Evolutionary conservation across 1,139 yeast species (phyloP).

Genomic region (Suzukiozyma palmioleophila): DNA sequence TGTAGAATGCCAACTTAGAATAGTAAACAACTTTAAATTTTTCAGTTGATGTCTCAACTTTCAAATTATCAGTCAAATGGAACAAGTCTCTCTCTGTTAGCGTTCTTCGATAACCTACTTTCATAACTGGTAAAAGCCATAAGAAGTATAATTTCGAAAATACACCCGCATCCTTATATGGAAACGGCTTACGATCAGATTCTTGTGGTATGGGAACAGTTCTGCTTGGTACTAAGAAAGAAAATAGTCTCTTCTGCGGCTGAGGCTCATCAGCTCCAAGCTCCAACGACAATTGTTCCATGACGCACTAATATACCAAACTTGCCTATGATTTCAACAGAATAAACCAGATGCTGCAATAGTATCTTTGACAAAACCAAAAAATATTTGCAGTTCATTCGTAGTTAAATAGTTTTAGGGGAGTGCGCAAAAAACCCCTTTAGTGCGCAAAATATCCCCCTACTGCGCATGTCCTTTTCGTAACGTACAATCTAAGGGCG

Average conservation of each 20-base stretch:
- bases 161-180: constrained; percentile 26
- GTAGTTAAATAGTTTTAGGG: no score
- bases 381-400: no score
- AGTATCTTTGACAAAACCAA: no score
- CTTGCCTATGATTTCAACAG: no score
- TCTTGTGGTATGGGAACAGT: constrained; percentile 44
- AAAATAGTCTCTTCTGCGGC: constrained; percentile 15
- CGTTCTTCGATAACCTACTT: constrained; percentile 64
- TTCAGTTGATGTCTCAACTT: constrained; percentile 43
- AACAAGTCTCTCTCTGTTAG: constrained; percentile 61
- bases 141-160: constrained; percentile 38
- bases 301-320: no score
- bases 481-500: no score
- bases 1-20: constrained; percentile 27
- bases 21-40: constrained; percentile 26
- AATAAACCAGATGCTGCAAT: no score
- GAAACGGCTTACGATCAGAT: constrained; percentile 45
- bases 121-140: constrained; percentile 59
- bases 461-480: no score
- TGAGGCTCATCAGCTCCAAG: constrained; percentile 10
- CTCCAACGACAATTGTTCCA: constrained; percentile 7
- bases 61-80: constrained; percentile 46
- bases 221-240: constrained; percentile 11
- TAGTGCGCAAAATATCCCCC: no score
- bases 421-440: no score